Conservation (phyloP, 495 filamentous ascomycete genomes). For the Lindgomyces ingoldianus region DNA sequence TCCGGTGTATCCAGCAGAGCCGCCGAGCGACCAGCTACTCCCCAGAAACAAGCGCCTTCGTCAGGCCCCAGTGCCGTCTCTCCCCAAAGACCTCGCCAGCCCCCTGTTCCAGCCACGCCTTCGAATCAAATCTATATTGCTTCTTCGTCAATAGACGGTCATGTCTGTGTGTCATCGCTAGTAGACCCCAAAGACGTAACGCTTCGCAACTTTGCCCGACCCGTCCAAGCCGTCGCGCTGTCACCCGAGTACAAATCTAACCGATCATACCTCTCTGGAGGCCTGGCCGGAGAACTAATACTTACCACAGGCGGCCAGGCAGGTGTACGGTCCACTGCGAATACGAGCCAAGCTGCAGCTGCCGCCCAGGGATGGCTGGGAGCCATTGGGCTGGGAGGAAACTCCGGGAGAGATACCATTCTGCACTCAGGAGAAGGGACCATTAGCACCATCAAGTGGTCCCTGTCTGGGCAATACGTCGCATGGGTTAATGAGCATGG, state of each 20-base stretch:
- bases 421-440: conserved; percentile 90
- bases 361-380: conserved; percentile 90
- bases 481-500: conserved; percentile 95
- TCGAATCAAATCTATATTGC: conserved; percentile 90
- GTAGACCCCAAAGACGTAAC: conserved; percentile 78
- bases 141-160: conserved; percentile 91
- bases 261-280: conserved; percentile 83
- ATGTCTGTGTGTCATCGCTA: conserved; percentile 84
- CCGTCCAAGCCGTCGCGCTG: conserved; percentile 83
- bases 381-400: conserved; percentile 73
- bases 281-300: conserved; percentile 83
- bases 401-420: conserved; percentile 80
- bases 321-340: conserved; percentile 76
- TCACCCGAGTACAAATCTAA: conserved; percentile 92
- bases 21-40: conserved; percentile 49
- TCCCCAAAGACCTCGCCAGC: conserved; percentile 55
- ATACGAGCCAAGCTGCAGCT: conserved; percentile 75
- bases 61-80: conserved; percentile 48
- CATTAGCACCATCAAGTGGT: conserved; percentile 91
- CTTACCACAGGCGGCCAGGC: conserved; percentile 79
- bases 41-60: conserved; percentile 47
- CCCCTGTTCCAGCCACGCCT: conserved; percentile 63
- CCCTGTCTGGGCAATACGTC: conserved; percentile 83
- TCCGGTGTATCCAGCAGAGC: conserved; percentile 54
- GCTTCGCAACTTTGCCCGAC: conserved; percentile 88